phyloP scores from a whole-genome alignment of 495 filamentous ascomycete species.

The Penicillium cosmopolitanum region DNA sequence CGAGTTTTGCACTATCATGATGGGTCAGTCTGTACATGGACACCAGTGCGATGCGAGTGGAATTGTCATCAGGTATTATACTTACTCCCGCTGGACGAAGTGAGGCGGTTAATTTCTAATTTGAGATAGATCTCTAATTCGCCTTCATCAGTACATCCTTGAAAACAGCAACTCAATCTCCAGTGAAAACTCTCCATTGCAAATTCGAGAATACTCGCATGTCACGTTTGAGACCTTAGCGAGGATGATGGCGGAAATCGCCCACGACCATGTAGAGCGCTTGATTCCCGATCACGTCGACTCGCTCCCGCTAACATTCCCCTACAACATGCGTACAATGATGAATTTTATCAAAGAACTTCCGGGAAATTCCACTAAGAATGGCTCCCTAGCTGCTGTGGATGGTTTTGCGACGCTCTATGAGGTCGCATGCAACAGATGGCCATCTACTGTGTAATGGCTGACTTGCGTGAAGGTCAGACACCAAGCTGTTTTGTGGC shows the following conservation, averaged over 20 bases:
- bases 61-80: constrained; percentile 8
- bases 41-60: constrained; percentile 9
- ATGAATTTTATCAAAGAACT: constrained; percentile 4
- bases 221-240: constrained; percentile 6
- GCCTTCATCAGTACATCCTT: constrained; percentile 7
- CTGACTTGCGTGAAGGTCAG: not conserved
- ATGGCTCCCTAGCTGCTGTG: not conserved
- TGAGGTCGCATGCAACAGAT: constrained; percentile 4
- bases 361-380: not conserved
- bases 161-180: not conserved
- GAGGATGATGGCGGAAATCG: constrained; percentile 10
- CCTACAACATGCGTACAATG: constrained; percentile 14
- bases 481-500: not conserved
- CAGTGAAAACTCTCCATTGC: not conserved
- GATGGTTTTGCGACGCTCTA: constrained; percentile 2
- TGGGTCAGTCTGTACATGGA: not conserved
- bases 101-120: not conserved
- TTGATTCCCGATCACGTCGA: constrained; percentile 4
- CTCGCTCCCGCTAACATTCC: constrained; percentile 6
- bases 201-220: constrained; percentile 3
- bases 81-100: not conserved
- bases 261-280: constrained; percentile 4
- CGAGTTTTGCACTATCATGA: not conserved
- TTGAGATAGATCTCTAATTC: constrained; percentile 2
- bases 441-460: not conserved